Conservation (phyloP, 225 moss, liverwort and hornwort genomes). For the Physcomitrium patens region DNA sequence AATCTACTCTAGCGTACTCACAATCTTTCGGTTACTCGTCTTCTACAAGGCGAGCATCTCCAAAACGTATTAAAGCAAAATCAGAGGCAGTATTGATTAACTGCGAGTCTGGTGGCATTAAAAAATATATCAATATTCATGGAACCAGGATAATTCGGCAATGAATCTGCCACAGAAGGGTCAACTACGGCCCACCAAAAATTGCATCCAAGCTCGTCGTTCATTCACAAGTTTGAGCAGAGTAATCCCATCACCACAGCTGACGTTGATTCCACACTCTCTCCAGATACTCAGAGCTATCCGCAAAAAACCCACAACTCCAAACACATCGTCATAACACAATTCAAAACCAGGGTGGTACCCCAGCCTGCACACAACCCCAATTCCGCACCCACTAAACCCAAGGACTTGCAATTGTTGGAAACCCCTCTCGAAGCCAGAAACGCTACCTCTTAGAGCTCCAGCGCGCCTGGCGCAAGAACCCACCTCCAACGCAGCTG, state of each 20-base stretch:
- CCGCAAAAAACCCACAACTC: not conserved
- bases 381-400: not conserved
- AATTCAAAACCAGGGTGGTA: not conserved
- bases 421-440: not conserved
- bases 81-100: too few species aligned
- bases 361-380: too few species aligned
- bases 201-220: not conserved
- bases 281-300: not conserved
- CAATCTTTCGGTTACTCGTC: too few species aligned
- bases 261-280: not conserved
- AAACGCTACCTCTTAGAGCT: slow-evolving; percentile 1
- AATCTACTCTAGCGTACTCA: not conserved
- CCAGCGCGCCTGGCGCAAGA: not conserved
- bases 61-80: too few species aligned
- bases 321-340: not conserved
- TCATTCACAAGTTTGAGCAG: not conserved
- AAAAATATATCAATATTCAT: not conserved
- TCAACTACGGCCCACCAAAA: not conserved
- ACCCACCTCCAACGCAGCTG: not conserved
- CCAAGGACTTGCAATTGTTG: not conserved
- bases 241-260: not conserved
- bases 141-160: not conserved
- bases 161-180: not conserved
- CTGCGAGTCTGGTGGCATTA: not conserved
- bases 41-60: too few species aligned